These are phyloP conservation scores for Calonectria multiphialidica DNA, from an alignment of 2,329 filamentous ascomycete genomes.

Conservation along the genomic window DNA sequence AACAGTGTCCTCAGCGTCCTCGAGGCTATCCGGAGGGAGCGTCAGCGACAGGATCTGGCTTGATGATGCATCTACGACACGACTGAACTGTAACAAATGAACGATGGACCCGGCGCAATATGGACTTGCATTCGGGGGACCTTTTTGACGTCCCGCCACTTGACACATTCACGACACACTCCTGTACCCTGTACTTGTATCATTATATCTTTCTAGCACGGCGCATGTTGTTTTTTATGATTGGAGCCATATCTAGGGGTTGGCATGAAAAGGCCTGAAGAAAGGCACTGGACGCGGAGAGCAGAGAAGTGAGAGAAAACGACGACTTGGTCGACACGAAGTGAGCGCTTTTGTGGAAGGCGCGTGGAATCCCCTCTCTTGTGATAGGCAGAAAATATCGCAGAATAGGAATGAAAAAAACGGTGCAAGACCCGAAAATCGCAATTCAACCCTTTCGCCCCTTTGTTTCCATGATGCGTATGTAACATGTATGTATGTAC, in stretches of 20 bases:
- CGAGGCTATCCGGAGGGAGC: conserved; percentile 64
- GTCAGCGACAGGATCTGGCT: conserved; percentile 47
- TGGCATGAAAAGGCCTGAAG: conserved; percentile 25
- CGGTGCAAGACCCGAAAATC: neutral
- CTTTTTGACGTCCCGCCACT: conserved; percentile 17
- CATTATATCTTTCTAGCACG: conserved; percentile 48
- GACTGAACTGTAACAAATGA: conserved; percentile 42
- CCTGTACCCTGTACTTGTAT: conserved; percentile 48
- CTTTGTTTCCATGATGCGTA: too few relatives aligned
- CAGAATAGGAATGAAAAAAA: conserved; percentile 34
- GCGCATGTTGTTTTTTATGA: conserved; percentile 49
- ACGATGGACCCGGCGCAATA: conserved; percentile 36
- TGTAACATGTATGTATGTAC: too few relatives aligned
- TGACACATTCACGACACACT: conserved; percentile 26
- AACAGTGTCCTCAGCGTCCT: conserved; percentile 70
- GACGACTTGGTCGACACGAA: conserved; percentile 35
- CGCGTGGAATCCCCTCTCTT: conserved; percentile 56
- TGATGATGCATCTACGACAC: conserved; percentile 30
- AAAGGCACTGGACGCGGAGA: conserved; percentile 26
- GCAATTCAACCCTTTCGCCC: neutral
- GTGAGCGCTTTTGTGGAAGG: conserved; percentile 39
- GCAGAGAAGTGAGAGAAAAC: conserved; percentile 26
- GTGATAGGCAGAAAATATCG: conserved; percentile 43
- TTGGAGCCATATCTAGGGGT: conserved; percentile 26
- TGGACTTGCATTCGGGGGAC: conserved; percentile 23